These are phyloP conservation scores for Setaria viridis DNA, from an alignment of 202 grass and related monocot species.

Conservation along the genomic window DNA sequence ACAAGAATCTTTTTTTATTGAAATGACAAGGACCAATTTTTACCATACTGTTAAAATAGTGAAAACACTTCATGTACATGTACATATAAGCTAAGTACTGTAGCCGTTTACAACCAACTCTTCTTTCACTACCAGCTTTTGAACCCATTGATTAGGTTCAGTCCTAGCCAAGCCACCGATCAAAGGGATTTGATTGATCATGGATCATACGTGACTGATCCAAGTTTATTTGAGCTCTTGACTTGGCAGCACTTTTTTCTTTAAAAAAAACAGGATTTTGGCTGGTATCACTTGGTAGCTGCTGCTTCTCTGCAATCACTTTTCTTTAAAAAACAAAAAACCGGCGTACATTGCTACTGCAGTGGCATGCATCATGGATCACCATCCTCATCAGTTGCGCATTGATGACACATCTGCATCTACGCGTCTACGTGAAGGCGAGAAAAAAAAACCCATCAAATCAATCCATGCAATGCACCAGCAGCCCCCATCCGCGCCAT, in stretches of 20 bases:
- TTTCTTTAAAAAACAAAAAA: too few relatives aligned
- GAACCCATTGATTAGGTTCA: background rate
- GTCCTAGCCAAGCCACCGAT: background rate
- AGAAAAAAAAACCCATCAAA: conserved; percentile 18
- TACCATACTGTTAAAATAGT: background rate
- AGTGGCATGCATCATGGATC: conserved; percentile 3
- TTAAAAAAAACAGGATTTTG: too few relatives aligned
- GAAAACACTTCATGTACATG: background rate
- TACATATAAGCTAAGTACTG: background rate
- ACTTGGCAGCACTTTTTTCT: background rate
- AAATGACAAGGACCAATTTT: background rate
- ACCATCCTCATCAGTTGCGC: background rate
- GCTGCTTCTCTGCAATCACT: too few relatives aligned
- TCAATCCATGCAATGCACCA: background rate
- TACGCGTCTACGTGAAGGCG: conserved; percentile 19
- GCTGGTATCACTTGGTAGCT: background rate
- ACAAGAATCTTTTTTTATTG: background rate
- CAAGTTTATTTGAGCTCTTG: conserved; percentile 1
- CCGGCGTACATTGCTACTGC: background rate
- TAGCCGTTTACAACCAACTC: background rate
- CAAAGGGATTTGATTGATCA: background rate
- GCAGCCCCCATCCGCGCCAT: conserved; percentile 14
- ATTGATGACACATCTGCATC: conserved; percentile 36
- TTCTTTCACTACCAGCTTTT: background rate
- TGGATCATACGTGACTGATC: background rate